Evolutionary conservation across 176 grass and related monocot genomes (phyloP).

Genomic region (Oryza glumipatula): DNA sequence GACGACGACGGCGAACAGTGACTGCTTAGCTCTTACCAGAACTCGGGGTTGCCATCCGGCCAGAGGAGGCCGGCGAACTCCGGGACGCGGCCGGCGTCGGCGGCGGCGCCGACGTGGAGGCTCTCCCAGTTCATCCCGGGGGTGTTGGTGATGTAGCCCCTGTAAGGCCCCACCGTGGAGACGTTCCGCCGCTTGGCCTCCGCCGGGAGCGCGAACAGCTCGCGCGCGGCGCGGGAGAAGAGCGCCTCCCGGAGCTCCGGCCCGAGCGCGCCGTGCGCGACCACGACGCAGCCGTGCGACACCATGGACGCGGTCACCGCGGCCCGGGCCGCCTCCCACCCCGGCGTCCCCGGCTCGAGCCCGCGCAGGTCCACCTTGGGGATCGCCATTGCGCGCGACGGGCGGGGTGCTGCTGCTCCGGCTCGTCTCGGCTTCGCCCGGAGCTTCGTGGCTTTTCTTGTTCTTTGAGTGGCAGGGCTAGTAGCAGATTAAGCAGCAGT

Average conservation of each 20-base stretch:
- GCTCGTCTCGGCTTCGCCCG: no score
- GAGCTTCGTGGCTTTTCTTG: no score
- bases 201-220: conserved; percentile 45
- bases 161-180: not conserved
- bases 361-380: no score
- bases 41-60: conserved; percentile 36
- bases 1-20: not conserved
- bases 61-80: conserved; percentile 41
- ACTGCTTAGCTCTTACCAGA: conserved; percentile 21
- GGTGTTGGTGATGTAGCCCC: conserved; percentile 40
- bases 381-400: no score
- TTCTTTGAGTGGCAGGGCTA: no score
- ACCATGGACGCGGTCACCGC: conserved; percentile 37
- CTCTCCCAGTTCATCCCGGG: conserved; percentile 41
- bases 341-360: not conserved
- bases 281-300: conserved; percentile 48
- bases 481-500: no score
- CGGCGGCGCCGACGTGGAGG: not conserved
- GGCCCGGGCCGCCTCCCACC: conserved; percentile 31
- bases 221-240: conserved; percentile 29
- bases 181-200: conserved; percentile 33
- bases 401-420: no score
- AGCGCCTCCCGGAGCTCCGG: conserved; percentile 30
- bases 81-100: not conserved
- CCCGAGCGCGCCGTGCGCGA: conserved; percentile 25